Evolutionary conservation across 1,284 basidiomycete genomes (phyloP).

Genomic region (Takashimella koratensis): DNA sequence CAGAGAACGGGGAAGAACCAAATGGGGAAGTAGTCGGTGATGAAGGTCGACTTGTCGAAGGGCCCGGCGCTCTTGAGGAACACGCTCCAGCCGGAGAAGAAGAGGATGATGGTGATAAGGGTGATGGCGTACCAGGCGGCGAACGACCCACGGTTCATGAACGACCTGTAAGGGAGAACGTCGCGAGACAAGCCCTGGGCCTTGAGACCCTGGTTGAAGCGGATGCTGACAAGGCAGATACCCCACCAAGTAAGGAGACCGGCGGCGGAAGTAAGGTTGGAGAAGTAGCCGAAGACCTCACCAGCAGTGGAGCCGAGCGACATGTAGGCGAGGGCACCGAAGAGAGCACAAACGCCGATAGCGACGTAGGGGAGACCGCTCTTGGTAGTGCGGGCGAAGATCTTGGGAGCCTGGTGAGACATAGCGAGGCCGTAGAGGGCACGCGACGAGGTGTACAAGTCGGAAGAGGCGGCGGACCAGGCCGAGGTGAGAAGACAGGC

Average conservation of each 20-base stretch:
- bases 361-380: conserved; percentile 70
- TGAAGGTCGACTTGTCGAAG: conserved; percentile 11
- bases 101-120: conserved; percentile 36
- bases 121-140: conserved; percentile 45
- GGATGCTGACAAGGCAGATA: conserved; percentile 72
- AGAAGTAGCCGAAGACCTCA: conserved; percentile 70
- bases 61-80: conserved; percentile 55
- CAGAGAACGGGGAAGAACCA: conserved; percentile 73
- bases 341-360: conserved; percentile 61
- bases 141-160: conserved; percentile 55
- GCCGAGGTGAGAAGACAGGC: conserved; percentile 59
- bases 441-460: conserved; percentile 56
- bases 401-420: conserved; percentile 54
- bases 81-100: conserved; percentile 52
- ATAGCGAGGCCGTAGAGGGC: conserved; percentile 56
- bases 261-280: conserved; percentile 57
- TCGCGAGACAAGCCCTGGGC: conserved; percentile 60
- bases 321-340: conserved; percentile 57
- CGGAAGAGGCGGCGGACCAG: conserved; percentile 57
- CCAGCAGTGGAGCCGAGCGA: conserved; percentile 61
- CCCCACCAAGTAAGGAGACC: conserved; percentile 71
- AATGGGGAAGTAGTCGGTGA: conserved; percentile 57
- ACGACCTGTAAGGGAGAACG: conserved; percentile 65
- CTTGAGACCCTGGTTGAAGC: conserved; percentile 71
- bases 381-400: conserved; percentile 62